phyloP scores from a whole-genome alignment of 164 flowering plant species.

The Kingdonia uniflora region DNA sequence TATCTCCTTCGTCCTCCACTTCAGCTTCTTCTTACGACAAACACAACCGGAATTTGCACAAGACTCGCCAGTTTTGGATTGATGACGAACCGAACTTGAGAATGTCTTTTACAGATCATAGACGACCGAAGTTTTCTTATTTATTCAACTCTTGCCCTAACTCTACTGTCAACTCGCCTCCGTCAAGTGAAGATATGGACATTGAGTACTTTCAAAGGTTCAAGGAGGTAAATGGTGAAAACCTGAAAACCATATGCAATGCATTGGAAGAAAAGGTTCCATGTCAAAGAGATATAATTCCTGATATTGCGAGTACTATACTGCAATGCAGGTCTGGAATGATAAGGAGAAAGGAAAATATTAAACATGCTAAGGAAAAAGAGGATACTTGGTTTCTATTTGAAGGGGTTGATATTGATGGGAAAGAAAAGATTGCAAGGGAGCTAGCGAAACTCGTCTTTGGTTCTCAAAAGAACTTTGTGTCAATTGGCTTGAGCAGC shows the following conservation, averaged over 20 bases:
- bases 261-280: conserved; percentile 75
- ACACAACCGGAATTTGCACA: conserved; percentile 24
- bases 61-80: conserved; percentile 28
- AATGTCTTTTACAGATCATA: conserved; percentile 27
- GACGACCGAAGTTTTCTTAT: conserved; percentile 31
- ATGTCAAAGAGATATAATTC: conserved; percentile 60
- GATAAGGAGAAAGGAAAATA: conserved; percentile 38
- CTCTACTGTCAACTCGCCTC: conserved; percentile 50
- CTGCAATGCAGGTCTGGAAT: conserved; percentile 70
- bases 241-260: conserved; percentile 43
- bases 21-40: conserved; percentile 46
- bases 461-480: conserved; percentile 42
- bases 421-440: conserved; percentile 58
- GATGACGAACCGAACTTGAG: conserved; percentile 23
- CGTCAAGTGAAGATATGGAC: conserved; percentile 65
- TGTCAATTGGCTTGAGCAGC: conserved; percentile 50
- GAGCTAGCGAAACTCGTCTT: conserved; percentile 72
- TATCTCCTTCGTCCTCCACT: conserved; percentile 46
- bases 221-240: conserved; percentile 56
- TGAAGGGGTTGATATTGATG: conserved; percentile 59
- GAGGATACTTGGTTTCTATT: conserved; percentile 88
- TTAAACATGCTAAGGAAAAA: conserved; percentile 24
- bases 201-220: conserved; percentile 34
- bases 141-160: conserved; percentile 40
- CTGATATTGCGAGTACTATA: conserved; percentile 61